These are phyloP conservation scores for Secale cereale DNA, from an alignment of 176 grass and related monocot species.

Conservation along the genomic window DNA sequence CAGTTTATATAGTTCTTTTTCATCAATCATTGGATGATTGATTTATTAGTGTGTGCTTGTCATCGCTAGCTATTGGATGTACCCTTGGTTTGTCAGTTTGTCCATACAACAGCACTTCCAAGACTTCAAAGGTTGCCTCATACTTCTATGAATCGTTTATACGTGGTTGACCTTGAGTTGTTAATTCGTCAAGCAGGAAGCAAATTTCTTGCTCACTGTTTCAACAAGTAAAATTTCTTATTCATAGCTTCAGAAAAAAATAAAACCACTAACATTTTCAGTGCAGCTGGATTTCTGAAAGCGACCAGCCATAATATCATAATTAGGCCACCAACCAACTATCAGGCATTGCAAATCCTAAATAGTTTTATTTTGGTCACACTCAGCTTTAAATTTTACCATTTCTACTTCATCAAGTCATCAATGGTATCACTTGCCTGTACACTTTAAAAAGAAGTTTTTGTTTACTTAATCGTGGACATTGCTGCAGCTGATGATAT, in stretches of 20 bases:
- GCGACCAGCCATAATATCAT: constrained; percentile 31
- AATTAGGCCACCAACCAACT: constrained; percentile 31
- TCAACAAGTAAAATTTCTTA: not conserved
- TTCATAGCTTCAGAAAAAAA: not conserved
- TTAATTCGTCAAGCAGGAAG: constrained; percentile 18
- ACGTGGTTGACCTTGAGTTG: constrained; percentile 28
- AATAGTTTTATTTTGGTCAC: not conserved
- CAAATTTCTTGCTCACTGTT: not conserved
- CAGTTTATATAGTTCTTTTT: constrained; percentile 5
- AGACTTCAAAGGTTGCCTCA: not conserved
- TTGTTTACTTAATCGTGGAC: constrained; percentile 10
- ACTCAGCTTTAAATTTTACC: constrained; percentile 8
- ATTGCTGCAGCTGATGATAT: constrained; percentile 13
- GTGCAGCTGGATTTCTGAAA: constrained; percentile 39
- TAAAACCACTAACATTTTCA: constrained; percentile 7
- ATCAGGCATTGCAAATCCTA: constrained; percentile 6
- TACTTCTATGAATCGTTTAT: not conserved
- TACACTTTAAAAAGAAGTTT: not conserved
- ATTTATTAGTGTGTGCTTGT: constrained; percentile 31
- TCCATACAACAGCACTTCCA: constrained; percentile 4
- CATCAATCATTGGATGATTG: constrained; percentile 16
- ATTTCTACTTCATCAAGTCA: constrained; percentile 15
- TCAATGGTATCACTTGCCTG: constrained; percentile 28
- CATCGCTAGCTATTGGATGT: not conserved
- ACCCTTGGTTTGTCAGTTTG: not conserved